Evolutionary conservation across 768 basidiomycete species (phyloP).

Genomic region (Suillus variegatus): DNA sequence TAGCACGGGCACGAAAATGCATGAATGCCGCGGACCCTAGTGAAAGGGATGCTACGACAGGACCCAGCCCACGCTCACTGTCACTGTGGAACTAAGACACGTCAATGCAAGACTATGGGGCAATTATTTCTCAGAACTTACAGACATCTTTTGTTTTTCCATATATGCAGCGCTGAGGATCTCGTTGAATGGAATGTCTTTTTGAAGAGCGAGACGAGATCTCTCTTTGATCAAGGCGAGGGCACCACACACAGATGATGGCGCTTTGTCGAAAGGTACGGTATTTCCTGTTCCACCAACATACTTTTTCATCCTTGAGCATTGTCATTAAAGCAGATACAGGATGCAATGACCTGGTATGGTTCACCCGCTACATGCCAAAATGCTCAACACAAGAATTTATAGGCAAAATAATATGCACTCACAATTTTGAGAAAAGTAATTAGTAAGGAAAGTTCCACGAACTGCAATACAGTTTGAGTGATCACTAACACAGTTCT

Average conservation of each 20-base stretch:
- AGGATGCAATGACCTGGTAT: constrained; percentile 55
- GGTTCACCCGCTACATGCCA: constrained; percentile 64
- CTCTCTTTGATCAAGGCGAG: constrained; percentile 59
- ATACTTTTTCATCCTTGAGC: constrained; percentile 46
- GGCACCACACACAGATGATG: constrained; percentile 59
- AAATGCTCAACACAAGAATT: constrained; percentile 2
- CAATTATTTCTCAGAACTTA: constrained; percentile 34
- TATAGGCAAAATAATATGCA: constrained; percentile 4
- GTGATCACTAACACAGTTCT: constrained; percentile 2
- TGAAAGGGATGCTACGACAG: constrained; percentile 72
- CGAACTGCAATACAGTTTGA: constrained; percentile 47
- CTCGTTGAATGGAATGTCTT: constrained; percentile 63
- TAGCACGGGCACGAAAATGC: constrained; percentile 64
- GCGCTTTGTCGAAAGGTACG: constrained; percentile 59
- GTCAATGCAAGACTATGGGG: constrained; percentile 12
- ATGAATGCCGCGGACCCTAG: constrained; percentile 77
- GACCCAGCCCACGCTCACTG: constrained; percentile 71
- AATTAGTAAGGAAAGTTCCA: constrained; percentile 71
- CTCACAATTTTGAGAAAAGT: constrained; percentile 85
- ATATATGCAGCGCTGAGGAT: constrained; percentile 82
- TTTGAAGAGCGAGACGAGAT: constrained; percentile 45
- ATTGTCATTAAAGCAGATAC: constrained; percentile 11
- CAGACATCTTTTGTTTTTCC: constrained; percentile 84
- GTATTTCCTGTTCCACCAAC: constrained; percentile 78
- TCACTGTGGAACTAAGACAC: constrained; percentile 74